Conservation (phyloP, 2,329 filamentous ascomycete species). For the Diaporthe batatas region DNA sequence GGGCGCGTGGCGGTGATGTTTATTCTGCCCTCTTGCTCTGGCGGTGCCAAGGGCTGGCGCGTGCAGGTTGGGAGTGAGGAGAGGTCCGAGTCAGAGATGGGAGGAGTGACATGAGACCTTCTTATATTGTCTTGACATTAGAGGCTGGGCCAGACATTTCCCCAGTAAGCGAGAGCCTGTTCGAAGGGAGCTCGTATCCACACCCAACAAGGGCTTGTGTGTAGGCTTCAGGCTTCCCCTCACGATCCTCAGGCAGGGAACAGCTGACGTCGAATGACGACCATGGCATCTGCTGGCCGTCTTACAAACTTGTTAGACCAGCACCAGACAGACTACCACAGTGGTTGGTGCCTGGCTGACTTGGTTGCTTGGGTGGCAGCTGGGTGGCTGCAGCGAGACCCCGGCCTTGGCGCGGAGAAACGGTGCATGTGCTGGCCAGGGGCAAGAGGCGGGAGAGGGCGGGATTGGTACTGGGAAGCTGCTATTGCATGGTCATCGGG, state of each 20-base stretch:
- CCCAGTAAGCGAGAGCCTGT: not conserved
- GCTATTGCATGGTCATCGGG: constrained; percentile 7
- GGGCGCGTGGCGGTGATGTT: not conserved
- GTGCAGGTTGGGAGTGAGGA: not conserved
- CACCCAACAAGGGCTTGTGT: not conserved
- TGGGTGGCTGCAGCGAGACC: no score
- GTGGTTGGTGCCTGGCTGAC: constrained; percentile 7
- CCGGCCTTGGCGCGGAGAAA: constrained; percentile 24
- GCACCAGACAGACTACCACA: no score
- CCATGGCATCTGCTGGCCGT: constrained; percentile 6
- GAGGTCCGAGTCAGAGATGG: not conserved
- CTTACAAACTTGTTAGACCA: not conserved
- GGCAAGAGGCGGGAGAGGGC: not conserved
- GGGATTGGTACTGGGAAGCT: not conserved
- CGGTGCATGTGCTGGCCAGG: constrained; percentile 9
- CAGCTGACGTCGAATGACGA: constrained; percentile 26
- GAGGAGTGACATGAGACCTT: constrained; percentile 4
- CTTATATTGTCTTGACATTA: not conserved
- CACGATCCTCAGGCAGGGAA: constrained; percentile 24
- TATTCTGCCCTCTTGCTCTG: constrained; percentile 1
- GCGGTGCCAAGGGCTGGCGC: not conserved
- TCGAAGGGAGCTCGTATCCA: constrained; percentile 21
- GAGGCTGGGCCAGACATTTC: constrained; percentile 1
- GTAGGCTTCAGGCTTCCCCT: constrained; percentile 37
- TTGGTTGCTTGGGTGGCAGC: not conserved